Evolutionary conservation across 208 protist genomes (phyloP), one percentile per base, ranked within the genome.

Genomic region (Acanthamoeba triangularis): DNA sequence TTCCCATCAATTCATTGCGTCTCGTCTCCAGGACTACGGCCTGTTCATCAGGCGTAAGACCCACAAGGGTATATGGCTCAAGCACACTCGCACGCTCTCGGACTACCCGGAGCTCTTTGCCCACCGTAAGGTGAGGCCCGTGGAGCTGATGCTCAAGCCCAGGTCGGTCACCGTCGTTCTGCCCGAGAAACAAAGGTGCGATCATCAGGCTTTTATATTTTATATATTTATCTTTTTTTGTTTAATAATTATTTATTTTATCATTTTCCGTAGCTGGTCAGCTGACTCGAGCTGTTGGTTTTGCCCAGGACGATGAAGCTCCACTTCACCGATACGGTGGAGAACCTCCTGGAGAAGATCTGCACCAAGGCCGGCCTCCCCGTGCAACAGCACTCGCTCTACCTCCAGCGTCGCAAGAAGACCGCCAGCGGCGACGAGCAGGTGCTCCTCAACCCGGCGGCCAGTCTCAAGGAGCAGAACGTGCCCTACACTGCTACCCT

Each of bases 41-140:
- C 87, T 72, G 25, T 72, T 59, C 30, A 41, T 84, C 25, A 6
- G 76, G 11, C 37, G 47, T 7, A 84, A 84, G 76, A 84, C 37
- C 28, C 76, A 84, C 87, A 72, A 92, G 44, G 87, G 87, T 13
- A 8, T 74, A 28, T 92, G 87, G 87, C 87, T 92, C 87, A 92
- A 92, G 63, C 54, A 65, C 54, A 33, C 87, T 10, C 54, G 63
- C 59, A 72, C 87, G 10, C 87, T 92, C 59, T 65, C 87, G 23
- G 87, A 92, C 33, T 92, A 92, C 35, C 41, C 87, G 47, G 54
- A 88, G 28, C 35, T 52, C 41, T 61, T 88, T n/a, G 44, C 80
- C 47, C 2, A 88, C 37, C 35, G 28, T 16, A 52, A 88, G 80
- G 80, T 88, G 35, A 25, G 54, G 10, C 80, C 49, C n/a, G 80